A percentile compares a stretch with the other conserved stretches of the same genome.
Conservation (phyloP, 257 asterid genomes). For the Solanum infundibuliforme region DNA sequence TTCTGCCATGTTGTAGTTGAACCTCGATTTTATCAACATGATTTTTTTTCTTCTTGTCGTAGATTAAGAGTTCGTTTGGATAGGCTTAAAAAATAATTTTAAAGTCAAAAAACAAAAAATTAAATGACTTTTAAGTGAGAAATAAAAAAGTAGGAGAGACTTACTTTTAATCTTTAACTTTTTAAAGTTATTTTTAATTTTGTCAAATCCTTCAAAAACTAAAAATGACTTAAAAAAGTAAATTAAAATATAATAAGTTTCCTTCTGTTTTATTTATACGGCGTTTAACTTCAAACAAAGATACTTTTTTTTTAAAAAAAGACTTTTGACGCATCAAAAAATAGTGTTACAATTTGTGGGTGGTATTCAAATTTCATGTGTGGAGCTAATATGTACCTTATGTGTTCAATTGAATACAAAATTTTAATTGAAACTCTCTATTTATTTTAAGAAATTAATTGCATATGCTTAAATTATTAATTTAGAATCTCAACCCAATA, state of each 20-base stretch:
- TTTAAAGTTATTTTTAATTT: too few species aligned
- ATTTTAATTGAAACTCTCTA: not conserved
- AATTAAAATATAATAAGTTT: not conserved
- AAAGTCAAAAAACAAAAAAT: too few species aligned
- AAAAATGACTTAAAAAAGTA: too few species aligned
- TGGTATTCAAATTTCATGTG: not conserved
- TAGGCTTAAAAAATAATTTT: too few species aligned
- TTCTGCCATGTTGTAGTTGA: not conserved
- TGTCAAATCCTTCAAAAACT: too few species aligned
- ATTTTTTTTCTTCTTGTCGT: too few species aligned
- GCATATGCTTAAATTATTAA: not conserved
- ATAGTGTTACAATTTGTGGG: not conserved
- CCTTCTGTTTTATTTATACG: not conserved
- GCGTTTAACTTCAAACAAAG: not conserved
- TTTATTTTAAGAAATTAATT: not conserved
- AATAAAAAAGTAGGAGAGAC: too few species aligned
- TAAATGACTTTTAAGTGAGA: too few species aligned
- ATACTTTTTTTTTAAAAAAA: not conserved
- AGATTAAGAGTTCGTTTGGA: too few species aligned
- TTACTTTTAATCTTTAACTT: too few species aligned
- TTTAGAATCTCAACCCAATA: too few species aligned
- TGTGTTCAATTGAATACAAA: not conserved
- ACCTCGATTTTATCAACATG: not conserved
- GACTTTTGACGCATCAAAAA: not conserved
- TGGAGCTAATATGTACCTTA: not conserved